These are phyloP conservation scores for Clarireedia monteithiana DNA, from an alignment of 2,329 filamentous ascomycete species.

Conservation along the genomic window DNA sequence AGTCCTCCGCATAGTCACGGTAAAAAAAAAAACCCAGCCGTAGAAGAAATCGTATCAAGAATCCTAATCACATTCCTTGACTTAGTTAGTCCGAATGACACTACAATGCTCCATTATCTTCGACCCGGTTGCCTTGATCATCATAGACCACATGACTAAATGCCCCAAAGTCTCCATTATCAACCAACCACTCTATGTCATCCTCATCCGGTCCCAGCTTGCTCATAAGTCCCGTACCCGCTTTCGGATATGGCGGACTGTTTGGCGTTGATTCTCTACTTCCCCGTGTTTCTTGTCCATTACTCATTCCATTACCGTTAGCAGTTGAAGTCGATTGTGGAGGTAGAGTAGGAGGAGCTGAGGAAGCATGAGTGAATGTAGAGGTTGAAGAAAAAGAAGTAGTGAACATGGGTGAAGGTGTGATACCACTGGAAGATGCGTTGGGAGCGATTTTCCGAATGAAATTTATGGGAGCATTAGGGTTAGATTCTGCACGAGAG, in stretches of 20 bases:
- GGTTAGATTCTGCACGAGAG: slow-evolving; percentile 31
- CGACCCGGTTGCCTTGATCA: slow-evolving; percentile 19
- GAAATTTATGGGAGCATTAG: slow-evolving; percentile 32
- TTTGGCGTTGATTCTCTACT: slow-evolving; percentile 43
- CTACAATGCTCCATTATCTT: slow-evolving; percentile 14
- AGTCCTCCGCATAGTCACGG: too few relatives aligned
- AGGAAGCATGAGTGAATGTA: slow-evolving; percentile 42
- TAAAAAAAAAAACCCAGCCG: too few relatives aligned
- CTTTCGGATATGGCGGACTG: slow-evolving; percentile 54
- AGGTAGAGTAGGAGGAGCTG: slow-evolving; percentile 19
- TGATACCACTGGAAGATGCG: neutral
- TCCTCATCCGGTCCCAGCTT: slow-evolving; percentile 46
- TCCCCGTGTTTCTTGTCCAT: slow-evolving; percentile 23
- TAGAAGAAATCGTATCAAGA: too few relatives aligned
- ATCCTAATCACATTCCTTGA: too few relatives aligned
- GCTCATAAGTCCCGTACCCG: slow-evolving; percentile 50
- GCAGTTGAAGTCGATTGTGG: slow-evolving; percentile 4
- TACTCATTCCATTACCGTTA: slow-evolving; percentile 21
- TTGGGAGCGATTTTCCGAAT: slow-evolving; percentile 31
- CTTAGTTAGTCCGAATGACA: too few relatives aligned
- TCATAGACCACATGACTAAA: slow-evolving; percentile 30
- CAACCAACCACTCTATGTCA: slow-evolving; percentile 54
- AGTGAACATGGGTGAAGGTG: slow-evolving; percentile 4
- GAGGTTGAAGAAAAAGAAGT: slow-evolving; percentile 45
- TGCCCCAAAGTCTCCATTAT: slow-evolving; percentile 36